Percentiles rank a stretch among this genome's conserved stretches.
Conservation (phyloP, 2,329 filamentous ascomycete species). For the Aspergillus brasiliensis region DNA sequence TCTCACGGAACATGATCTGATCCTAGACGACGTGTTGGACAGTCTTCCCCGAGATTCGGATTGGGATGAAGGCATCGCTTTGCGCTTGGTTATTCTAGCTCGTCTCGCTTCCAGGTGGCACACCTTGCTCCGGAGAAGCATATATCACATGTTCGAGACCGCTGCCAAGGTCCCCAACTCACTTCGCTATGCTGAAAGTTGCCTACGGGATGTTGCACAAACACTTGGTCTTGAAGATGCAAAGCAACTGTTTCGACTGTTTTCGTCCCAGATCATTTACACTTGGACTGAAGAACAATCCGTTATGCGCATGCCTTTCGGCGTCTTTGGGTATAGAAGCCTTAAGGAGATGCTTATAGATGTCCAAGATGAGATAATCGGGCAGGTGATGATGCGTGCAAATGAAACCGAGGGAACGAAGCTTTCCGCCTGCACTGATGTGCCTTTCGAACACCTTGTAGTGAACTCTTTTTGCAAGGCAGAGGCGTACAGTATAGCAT, state of each 20-base stretch:
- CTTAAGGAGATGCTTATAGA: constrained; percentile 70
- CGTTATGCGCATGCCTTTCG: constrained; percentile 74
- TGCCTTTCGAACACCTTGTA: constrained; percentile 61
- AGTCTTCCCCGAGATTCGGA: constrained; percentile 73
- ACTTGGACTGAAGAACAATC: constrained; percentile 77
- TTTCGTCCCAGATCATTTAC: constrained; percentile 84
- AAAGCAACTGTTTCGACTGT: constrained; percentile 75
- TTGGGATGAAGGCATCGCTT: constrained; percentile 78
- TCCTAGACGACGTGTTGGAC: constrained; percentile 81
- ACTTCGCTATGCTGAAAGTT: constrained; percentile 70
- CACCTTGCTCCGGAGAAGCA: constrained; percentile 79
- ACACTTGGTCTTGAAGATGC: constrained; percentile 67
- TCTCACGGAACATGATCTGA: constrained; percentile 77
- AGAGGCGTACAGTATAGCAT: constrained; percentile 80
- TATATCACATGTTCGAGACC: constrained; percentile 93
- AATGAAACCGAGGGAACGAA: constrained; percentile 65
- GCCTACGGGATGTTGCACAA: constrained; percentile 66
- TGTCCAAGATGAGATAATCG: constrained; percentile 75
- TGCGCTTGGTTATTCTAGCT: constrained; percentile 75
- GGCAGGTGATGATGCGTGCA: constrained; percentile 79
- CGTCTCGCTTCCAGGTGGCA: constrained; percentile 81
- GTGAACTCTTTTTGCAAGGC: constrained; percentile 72
- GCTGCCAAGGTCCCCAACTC: constrained; percentile 71
- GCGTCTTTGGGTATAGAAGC: constrained; percentile 76
- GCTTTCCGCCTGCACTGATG: constrained; percentile 61